Evolutionary conservation across 2,329 filamentous ascomycete species (phyloP).

Genomic region (Albifimbria verrucaria): DNA sequence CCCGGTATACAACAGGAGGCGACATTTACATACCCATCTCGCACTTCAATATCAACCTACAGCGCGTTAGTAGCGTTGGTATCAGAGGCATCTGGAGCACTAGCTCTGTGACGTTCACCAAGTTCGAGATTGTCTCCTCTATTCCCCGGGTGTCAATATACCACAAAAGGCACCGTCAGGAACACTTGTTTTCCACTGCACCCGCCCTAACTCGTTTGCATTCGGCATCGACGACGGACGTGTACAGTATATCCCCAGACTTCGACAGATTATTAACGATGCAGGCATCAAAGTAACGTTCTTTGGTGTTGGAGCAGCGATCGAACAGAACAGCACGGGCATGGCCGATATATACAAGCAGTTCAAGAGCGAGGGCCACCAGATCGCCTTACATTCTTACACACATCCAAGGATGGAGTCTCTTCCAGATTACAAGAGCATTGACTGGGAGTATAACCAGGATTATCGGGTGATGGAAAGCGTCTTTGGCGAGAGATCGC

Average conservation of each 20-base stretch:
- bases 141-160: conserved; percentile 51
- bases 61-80: conserved; percentile 54
- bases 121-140: conserved; percentile 57
- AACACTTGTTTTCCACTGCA: conserved; percentile 60
- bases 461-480: conserved; percentile 47
- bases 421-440: conserved; percentile 46
- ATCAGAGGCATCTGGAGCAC: conserved; percentile 62
- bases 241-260: conserved; percentile 36
- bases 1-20: conserved; percentile 49
- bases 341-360: conserved; percentile 61
- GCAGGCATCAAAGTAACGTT: conserved; percentile 66
- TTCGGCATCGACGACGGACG: conserved; percentile 70
- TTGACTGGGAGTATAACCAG: conserved; percentile 61
- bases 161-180: conserved; percentile 61
- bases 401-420: conserved; percentile 66
- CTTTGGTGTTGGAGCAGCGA: conserved; percentile 64
- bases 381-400: conserved; percentile 66
- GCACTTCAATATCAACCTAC: conserved; percentile 62
- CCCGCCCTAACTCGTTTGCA: conserved; percentile 67
- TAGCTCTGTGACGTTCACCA: conserved; percentile 47
- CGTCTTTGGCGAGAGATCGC: conserved; percentile 30
- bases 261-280: conserved; percentile 58
- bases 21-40: conserved; percentile 65
- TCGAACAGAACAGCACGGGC: conserved; percentile 57
- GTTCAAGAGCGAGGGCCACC: conserved; percentile 60